A percentile compares a stretch with the other conserved stretches of the same genome.
phyloP scores from a whole-genome alignment of 73 alveolate genomes.

The Effrenium voratum region DNA sequence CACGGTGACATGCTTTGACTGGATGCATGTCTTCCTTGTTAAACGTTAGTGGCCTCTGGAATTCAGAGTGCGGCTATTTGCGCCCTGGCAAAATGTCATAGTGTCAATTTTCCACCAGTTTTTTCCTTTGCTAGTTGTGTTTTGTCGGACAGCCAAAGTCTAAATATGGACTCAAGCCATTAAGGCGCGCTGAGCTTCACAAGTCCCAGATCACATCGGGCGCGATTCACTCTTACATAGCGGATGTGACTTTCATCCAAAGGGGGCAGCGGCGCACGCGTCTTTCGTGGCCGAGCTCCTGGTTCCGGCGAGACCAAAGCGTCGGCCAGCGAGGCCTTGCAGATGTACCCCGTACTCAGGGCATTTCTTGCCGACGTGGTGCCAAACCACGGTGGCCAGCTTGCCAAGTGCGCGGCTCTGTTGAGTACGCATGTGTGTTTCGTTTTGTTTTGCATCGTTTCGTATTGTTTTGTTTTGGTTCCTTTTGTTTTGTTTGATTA shows the following conservation, averaged over 20 bases:
- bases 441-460: too few relatives aligned
- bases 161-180: not conserved
- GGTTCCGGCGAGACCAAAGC: not conserved
- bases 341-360: not conserved
- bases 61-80: not conserved
- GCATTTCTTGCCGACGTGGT: too few relatives aligned
- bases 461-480: too few relatives aligned
- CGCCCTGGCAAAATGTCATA: not conserved
- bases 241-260: not conserved
- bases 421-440: too few relatives aligned
- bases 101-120: not conserved
- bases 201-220: not conserved
- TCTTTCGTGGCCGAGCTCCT: not conserved
- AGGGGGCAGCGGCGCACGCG: not conserved
- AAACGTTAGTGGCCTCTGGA: not conserved
- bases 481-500: too few relatives aligned
- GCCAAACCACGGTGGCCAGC: too few relatives aligned
- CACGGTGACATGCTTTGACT: not conserved
- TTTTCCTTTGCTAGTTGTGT: not conserved
- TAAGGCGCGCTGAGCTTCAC: too few relatives aligned
- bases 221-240: not conserved
- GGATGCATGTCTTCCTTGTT: constrained; percentile 29
- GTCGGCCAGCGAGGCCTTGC: not conserved
- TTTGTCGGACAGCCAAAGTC: not conserved
- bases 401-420: too few relatives aligned